Base-by-base conservation (phyloP, 768 basidiomycete genomes). In the Leccinum olivaceopallidum region DNA sequence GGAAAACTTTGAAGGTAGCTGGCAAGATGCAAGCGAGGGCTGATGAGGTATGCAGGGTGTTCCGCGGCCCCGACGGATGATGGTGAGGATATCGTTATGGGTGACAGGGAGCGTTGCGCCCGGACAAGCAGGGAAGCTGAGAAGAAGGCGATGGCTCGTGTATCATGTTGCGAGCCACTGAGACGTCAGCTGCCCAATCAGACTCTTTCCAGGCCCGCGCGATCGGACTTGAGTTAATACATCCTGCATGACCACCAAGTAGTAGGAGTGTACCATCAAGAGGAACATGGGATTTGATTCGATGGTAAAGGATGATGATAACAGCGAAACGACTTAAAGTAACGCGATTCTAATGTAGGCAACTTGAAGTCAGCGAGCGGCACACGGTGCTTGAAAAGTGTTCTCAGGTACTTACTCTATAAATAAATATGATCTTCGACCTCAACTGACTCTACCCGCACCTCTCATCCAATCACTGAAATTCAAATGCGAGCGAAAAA, bases 161-260 rank as follows among this genome's bases (percentile, higher is more conserved):
- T 50, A 16, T 56, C 66, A 62, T 65, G 57, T 58, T n/a, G 48
- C 55, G 56, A 69, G 67, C 20, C 42, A 39, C 30, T 30, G 30
- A 36, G n/a, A 63, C 49, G 64, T 59, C 61, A 50, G 56, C 53
- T 54, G 55, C 22, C 48, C 44, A 44, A 44, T 44, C 44, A 44
- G 44, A 20, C n/a, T 12, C n/a, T 44, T 44, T 20, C 44, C 44
- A 44, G 44, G 44, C n/a, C 2, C n/a, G 44, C n/a, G n/a, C n/a
- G 5, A 20, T 44, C 44, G n/a, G n/a, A 44, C 44, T 42, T 42
- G 39, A 42, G 39, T 42, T 0, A n/a, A 44, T 20, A 10, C 44
- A 9, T 20, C 44, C n/a, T 42, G 37, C 16, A 1, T 39, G 37
- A 39, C 16, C 37, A 39, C 36, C 14, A 36, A 5, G 36, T 2